Conservation (phyloP, 2,329 filamentous ascomycete species). For the Epicoccum nigrum region DNA sequence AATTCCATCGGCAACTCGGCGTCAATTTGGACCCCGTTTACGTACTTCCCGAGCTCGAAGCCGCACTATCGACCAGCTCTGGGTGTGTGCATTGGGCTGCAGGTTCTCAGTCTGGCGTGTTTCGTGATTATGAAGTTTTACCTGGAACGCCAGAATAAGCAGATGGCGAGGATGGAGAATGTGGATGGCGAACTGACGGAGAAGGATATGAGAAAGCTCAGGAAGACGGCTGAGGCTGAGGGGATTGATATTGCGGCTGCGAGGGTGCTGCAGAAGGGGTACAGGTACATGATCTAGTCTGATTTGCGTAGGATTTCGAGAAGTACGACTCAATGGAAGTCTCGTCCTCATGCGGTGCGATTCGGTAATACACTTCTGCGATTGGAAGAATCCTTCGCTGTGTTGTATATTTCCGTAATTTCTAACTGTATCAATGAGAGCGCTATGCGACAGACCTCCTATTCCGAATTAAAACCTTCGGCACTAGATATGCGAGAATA, state of each 20-base stretch:
- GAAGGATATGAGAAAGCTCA: constrained; percentile 55
- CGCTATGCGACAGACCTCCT: too few relatives aligned
- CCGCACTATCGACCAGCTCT: constrained; percentile 31
- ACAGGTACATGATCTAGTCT: constrained; percentile 56
- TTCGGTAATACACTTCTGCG: too few relatives aligned
- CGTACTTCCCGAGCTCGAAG: constrained; percentile 34
- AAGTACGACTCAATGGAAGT: neutral
- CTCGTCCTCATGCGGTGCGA: too few relatives aligned
- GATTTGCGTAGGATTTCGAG: neutral
- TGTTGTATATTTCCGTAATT: too few relatives aligned
- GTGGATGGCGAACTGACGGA: constrained; percentile 54
- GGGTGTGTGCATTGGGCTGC: constrained; percentile 30
- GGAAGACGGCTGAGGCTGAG: constrained; percentile 59
- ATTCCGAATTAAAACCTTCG: too few relatives aligned
- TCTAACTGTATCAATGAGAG: too few relatives aligned
- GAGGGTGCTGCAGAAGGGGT: constrained; percentile 60
- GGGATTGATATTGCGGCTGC: constrained; percentile 58
- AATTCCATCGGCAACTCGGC: constrained; percentile 61
- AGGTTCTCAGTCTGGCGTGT: constrained; percentile 23
- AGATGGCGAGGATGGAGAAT: constrained; percentile 58
- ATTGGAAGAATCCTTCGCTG: too few relatives aligned
- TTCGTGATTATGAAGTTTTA: constrained; percentile 26
- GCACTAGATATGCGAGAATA: too few relatives aligned
- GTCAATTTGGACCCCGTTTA: constrained; percentile 56
- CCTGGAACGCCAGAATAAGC: constrained; percentile 54